Evolutionary conservation across 768 basidiomycete genomes (phyloP).

Genomic region (Russula compacta): DNA sequence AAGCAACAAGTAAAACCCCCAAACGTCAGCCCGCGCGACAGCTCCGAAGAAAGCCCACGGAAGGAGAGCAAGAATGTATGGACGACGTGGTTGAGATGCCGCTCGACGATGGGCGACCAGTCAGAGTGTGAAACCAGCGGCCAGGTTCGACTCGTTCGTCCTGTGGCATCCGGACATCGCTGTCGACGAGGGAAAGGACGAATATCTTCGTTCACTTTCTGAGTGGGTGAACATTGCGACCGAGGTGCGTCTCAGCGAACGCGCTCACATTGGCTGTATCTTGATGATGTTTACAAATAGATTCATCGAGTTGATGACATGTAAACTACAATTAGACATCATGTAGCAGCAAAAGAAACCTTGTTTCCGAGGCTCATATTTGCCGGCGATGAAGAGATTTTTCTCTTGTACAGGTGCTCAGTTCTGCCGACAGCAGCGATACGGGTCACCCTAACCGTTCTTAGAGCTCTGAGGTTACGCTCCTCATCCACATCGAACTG

Average conservation of each 20-base stretch:
- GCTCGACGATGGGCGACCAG: constrained; percentile 20
- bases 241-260: constrained; percentile 37
- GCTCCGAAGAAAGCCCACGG: constrained; percentile 25
- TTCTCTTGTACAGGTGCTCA: too few species aligned
- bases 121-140: constrained; percentile 37
- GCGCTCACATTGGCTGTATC: too few species aligned
- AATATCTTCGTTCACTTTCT: constrained; percentile 55
- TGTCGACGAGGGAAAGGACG: constrained; percentile 60
- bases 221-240: constrained; percentile 64
- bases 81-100: constrained; percentile 18
- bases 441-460: too few species aligned
- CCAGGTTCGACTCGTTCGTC: constrained; percentile 57
- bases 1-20: constrained; percentile 24
- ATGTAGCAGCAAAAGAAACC: too few species aligned
- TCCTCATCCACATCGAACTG: too few species aligned
- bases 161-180: constrained; percentile 70
- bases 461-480: too few species aligned
- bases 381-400: too few species aligned
- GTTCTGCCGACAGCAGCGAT: too few species aligned
- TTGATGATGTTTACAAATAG: not conserved
- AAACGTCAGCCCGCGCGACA: constrained; percentile 22
- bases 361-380: too few species aligned
- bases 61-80: constrained; percentile 18
- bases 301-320: not conserved
- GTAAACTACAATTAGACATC: too few species aligned